Base-by-base conservation (phyloP, 345 rosid genomes). In the Ailanthus altissimus region DNA sequence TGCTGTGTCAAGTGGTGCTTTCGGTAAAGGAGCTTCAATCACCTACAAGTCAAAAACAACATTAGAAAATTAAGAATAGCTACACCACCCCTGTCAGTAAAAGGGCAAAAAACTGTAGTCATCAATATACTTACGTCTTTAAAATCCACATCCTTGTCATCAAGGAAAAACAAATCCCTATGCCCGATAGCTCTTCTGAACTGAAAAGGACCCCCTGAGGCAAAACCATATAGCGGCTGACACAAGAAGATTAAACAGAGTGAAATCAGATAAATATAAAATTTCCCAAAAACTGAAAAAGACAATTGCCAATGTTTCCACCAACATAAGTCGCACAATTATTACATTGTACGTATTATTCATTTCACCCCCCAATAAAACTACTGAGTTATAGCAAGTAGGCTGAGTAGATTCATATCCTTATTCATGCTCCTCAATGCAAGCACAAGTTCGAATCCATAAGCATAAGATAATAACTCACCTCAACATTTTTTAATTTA, bases 11-110 rank as follows among this genome's bases (percentile, higher is more conserved):
- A 93, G 97, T 25, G 97, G 99, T 43, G 97, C 97, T 86, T 88
- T 92, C 14, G 99, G 99, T 83, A 96, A 86, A 62, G 97, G 97
- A 71, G 99, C 98, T 82, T 96, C 99, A 81, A 96, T 90, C 74
- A 96, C 92, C 98, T 96, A 73, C 65, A 81, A 61, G 18, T 75
- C 79, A 77, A 75, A 77, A 43, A 77, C 67, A 62, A 64, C 36
- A 69, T 49, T 1, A 49, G 23, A 72, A 65, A 25, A 54, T 75
- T 38, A 72, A 59, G 70, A 73, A 75, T 58, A 10, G 3, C 28
- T 53, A 32, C 38, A 32, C n/a, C 47, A 72, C 68, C 38, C 15
- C 61, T 53, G 57, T 53, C 23, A 56, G 70, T 47, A n/a, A 11
- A 80, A 74, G 72, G 8, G 9, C 12, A 2, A 75, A 26, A 21